Evolutionary conservation across 805 yeast species (phyloP).

Genomic region (Schwanniomyces pseudopolymorphus): DNA sequence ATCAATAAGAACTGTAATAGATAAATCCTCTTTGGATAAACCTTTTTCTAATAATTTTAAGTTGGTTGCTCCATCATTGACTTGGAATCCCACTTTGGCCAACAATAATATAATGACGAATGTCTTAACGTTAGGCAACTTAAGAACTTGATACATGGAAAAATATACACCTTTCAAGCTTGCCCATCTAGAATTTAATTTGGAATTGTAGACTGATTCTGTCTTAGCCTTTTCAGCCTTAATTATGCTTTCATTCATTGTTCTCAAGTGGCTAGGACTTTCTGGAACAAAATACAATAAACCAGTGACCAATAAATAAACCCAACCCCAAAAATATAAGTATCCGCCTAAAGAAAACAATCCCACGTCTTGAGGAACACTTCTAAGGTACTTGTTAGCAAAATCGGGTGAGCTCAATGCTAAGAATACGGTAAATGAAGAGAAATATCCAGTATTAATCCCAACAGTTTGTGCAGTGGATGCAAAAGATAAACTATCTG

Average conservation of each 20-base stretch:
- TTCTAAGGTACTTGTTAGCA: slow-evolving; percentile 79
- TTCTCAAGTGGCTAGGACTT: slow-evolving; percentile 55
- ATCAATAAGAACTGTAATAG: slow-evolving; percentile 88
- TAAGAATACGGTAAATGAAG: slow-evolving; percentile 86
- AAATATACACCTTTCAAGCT: slow-evolving; percentile 54
- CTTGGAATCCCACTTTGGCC: slow-evolving; percentile 91
- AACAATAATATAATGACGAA: slow-evolving; percentile 73
- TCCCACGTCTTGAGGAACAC: slow-evolving; percentile 60
- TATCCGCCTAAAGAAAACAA: slow-evolving; percentile 72
- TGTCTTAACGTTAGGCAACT: slow-evolving; percentile 67
- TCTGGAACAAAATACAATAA: slow-evolving; percentile 66
- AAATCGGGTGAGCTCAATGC: slow-evolving; percentile 92
- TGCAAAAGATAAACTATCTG: slow-evolving; percentile 80
- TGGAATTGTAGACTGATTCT: slow-evolving; percentile 25
- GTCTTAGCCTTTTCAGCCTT: slow-evolving; percentile 25
- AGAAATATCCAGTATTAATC: slow-evolving; percentile 86
- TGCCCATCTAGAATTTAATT: slow-evolving; percentile 13
- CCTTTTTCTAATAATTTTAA: slow-evolving; percentile 89
- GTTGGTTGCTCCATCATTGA: slow-evolving; percentile 94
- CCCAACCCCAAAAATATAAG: slow-evolving; percentile 72
- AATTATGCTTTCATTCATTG: slow-evolving; percentile 27
- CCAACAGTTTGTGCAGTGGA: slow-evolving; percentile 98
- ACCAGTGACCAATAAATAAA: slow-evolving; percentile 66
- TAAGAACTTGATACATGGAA: slow-evolving; percentile 68
- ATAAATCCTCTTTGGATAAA: slow-evolving; percentile 87